These are phyloP conservation scores for Westerdykella sp. DNA, from an alignment of 2,329 filamentous ascomycete species.

Conservation along the genomic window DNA sequence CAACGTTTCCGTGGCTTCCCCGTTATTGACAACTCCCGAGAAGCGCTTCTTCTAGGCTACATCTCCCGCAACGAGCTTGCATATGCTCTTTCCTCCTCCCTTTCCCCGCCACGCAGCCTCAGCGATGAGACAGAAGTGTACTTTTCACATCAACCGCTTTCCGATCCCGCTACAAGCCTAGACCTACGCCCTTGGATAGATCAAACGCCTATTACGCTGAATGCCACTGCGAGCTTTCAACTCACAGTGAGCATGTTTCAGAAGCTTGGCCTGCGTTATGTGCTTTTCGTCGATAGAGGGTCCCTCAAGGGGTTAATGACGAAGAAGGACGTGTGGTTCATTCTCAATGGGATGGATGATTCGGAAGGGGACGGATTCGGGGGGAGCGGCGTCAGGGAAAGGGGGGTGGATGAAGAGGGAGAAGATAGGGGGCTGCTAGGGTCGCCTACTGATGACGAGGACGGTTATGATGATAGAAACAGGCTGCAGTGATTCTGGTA, in stretches of 20 bases:
- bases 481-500: no score
- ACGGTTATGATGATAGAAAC: neutral
- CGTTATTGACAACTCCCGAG: conserved; percentile 70
- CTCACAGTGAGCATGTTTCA: conserved; percentile 92
- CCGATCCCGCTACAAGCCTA: conserved; percentile 66
- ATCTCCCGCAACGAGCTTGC: conserved; percentile 86
- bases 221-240: conserved; percentile 67
- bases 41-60: conserved; percentile 80
- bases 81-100: conserved; percentile 66
- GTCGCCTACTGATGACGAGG: conserved; percentile 18
- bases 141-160: conserved; percentile 74
- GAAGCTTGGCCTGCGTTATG: conserved; percentile 83
- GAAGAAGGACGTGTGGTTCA: conserved; percentile 96
- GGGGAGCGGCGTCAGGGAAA: conserved; percentile 32
- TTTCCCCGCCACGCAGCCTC: conserved; percentile 52
- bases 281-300: conserved; percentile 79
- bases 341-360: conserved; percentile 59
- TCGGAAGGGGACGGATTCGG: conserved; percentile 32
- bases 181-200: conserved; percentile 98
- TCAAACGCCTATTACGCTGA: conserved; percentile 89
- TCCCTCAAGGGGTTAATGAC: conserved; percentile 79
- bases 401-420: conserved; percentile 28
- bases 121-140: conserved; percentile 69
- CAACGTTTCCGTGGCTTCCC: conserved; percentile 88
- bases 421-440: conserved; percentile 39